Conservation (phyloP, 305 asterid species). For the Fraxinus floribunda region DNA sequence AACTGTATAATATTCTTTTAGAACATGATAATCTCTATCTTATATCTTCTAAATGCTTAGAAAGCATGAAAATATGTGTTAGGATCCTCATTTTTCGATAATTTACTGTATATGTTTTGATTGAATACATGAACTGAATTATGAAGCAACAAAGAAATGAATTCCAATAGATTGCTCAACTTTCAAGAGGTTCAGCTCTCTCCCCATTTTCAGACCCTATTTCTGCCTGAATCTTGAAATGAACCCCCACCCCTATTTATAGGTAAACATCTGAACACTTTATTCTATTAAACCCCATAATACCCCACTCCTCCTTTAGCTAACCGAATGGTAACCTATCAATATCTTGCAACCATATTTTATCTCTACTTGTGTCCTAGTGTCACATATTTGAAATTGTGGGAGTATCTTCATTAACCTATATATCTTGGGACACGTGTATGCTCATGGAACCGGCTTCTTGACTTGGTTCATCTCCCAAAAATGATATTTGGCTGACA, state of each 20-base stretch:
- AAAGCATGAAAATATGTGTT: neutral
- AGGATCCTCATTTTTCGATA: neutral
- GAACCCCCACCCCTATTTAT: neutral
- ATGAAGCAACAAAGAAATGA: neutral
- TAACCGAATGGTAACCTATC: neutral
- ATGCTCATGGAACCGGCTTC: neutral
- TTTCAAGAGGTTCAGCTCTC: neutral
- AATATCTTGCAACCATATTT: neutral
- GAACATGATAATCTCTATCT: neutral
- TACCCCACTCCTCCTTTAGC: neutral
- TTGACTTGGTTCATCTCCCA: neutral
- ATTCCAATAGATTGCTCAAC: neutral
- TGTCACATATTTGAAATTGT: neutral
- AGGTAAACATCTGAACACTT: neutral
- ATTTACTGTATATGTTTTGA: neutral
- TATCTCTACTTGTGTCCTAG: neutral
- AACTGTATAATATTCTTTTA: neutral
- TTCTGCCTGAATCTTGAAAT: neutral
- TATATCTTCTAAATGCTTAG: neutral
- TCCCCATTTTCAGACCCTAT: neutral
- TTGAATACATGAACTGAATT: neutral
- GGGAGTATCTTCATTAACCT: neutral
- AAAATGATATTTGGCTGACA: neutral
- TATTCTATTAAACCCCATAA: neutral
- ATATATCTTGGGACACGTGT: neutral